These are phyloP conservation scores for Solanum chmielewskii DNA, from an alignment of 257 asterid species.

Conservation along the genomic window DNA sequence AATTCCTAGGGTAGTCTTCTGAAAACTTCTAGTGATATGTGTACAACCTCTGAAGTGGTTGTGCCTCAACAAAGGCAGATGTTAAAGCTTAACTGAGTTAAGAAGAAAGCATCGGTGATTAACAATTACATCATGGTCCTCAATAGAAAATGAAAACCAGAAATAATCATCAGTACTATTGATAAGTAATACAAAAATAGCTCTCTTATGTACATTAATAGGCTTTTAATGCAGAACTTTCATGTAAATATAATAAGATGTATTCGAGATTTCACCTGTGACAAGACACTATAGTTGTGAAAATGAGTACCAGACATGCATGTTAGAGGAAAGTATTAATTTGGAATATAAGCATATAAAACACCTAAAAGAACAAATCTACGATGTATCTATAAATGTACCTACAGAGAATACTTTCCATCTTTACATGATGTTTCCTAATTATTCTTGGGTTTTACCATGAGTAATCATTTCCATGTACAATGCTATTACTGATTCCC, in stretches of 20 bases:
- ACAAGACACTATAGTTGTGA: not conserved
- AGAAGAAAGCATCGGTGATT: not conserved
- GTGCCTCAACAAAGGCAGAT: not conserved
- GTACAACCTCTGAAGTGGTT: not conserved
- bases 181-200: not conserved
- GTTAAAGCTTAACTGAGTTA: not conserved
- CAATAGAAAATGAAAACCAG: not conserved
- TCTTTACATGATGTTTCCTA: not conserved
- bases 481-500: not conserved
- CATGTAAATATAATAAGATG: not conserved
- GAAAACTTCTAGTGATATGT: not conserved
- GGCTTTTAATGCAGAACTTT: not conserved
- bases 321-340: not conserved
- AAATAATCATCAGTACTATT: not conserved
- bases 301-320: not conserved
- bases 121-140: not conserved
- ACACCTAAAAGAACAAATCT: not conserved
- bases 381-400: not conserved
- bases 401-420: not conserved
- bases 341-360: not conserved
- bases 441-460: not conserved
- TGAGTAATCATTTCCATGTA: not conserved
- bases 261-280: not conserved
- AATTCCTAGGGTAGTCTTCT: not conserved
- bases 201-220: not conserved